Base-by-base conservation (phyloP, 176 grass and related monocot genomes). In the Thinopyrum elongatum region DNA sequence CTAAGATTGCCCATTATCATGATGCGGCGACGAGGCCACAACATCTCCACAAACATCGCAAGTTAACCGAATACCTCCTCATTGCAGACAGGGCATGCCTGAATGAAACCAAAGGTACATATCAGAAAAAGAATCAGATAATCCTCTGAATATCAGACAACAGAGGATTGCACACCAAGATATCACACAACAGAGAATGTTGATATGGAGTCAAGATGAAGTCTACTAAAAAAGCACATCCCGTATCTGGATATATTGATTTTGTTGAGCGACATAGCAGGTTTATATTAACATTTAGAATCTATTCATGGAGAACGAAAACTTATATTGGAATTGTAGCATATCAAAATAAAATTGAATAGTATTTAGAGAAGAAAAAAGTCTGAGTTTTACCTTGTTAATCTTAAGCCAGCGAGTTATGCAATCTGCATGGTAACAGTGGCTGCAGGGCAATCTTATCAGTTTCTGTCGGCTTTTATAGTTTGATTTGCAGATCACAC, bases 401-500 rank as follows among this genome's bases (percentile, higher is more conserved):
- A 92, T 89, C 82, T 90, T 93, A 76, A 97, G 86, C 94, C 94
- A 97, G 76, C 82, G 89, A 55, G 87, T 90, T 76, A 97, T 92
- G 84, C 94, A 97, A 41, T 68, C 22, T 62, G 84, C 89, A 88
- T 97, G 94, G 53, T 94, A 97, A 42, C 77, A 82, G 65, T 97
- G 94, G 68, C 78, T 80, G 38, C 94, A 97, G 66, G 94, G 91
- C 70, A 97, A 74, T 65, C 39, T 94, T 82, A 97, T 94, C 85
- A 97, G 46, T 35, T 73, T 90, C 47, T 97, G 66, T 36, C 76
- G 79, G 66, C 86, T 94, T 83, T 82, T 90, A 71, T 90, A 97
- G 47, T 76, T 80, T 14, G 68, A 83, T 84, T 90, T 85, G 79
- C 94, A 97, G 65, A 97, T 91, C 30, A 92, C 82, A 68, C 94